Base-by-base conservation (phyloP, 495 filamentous ascomycete species). In the Annulohypoxylon moriforme region DNA sequence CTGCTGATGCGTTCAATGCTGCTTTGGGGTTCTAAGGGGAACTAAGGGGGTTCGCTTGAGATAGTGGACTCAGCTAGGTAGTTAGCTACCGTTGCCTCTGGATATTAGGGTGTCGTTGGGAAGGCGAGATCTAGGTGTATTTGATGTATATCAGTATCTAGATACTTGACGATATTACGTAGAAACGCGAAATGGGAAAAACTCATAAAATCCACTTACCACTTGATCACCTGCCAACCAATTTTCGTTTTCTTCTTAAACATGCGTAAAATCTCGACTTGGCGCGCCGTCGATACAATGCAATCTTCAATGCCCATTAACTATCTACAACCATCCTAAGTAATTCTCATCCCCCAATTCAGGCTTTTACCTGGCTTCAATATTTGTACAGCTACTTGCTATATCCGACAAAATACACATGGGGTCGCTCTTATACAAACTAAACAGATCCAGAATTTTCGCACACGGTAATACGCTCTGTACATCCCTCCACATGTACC, bases 21-120 rank as follows among this genome's bases (percentile, higher is more conserved):
- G 50, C 50, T 20, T 20, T 55, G 27, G 50, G 50, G 3, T 55
- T 55, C 29, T 55, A 33, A 6, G 27, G 47, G 8, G 22, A 14
- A 29, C n/a, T n/a, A n/a, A n/a, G n/a, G n/a, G n/a, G n/a, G n/a
- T 53, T 31, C 13, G 49, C 49, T 53, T 53, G 49, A 50, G 7
- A 25, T 29, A 27, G 47, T 16, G 13, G 11, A 16, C 24, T 52
- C 3, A 2, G 13, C 20, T 13, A 10, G 33, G 1, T 42, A 2
- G 13, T 9, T 13, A 10, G 33, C 6, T 42, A 16, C 38, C 16
- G 10, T n/a, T 44, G 14, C 40, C 14, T 16, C 40, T 44, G 40
- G 16, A 6, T 44, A 44, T 16, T 14, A 44, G 18, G 14, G 2
- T n/a, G 36, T 3, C 11, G 14, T n/a, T n/a, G 11, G 3, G 36